A percentile compares a stretch with the other conserved stretches of the same genome.
These are phyloP conservation scores for Nepenthes gracilis DNA, from an alignment of 148 eudicot species.

Conservation along the genomic window DNA sequence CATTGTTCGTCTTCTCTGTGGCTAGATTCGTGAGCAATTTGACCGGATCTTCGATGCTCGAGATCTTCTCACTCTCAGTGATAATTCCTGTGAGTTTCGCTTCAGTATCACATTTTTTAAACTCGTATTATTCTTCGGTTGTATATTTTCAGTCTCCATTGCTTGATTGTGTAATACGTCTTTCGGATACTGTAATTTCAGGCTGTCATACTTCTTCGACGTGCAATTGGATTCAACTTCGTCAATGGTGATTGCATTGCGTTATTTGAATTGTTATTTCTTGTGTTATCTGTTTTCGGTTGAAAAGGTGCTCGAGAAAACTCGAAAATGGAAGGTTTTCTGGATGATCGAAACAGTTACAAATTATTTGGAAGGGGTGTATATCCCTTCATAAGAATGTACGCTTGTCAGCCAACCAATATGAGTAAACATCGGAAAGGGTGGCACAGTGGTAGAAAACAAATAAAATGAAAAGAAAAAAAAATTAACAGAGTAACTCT, in stretches of 20 bases:
- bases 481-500: too few relatives aligned
- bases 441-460: too few relatives aligned
- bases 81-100: constrained; percentile 37
- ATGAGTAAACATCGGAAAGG: too few relatives aligned
- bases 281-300: neutral
- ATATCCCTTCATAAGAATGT: too few relatives aligned
- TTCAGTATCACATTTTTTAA: neutral
- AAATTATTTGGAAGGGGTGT: too few relatives aligned
- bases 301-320: too few relatives aligned
- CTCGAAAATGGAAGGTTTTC: too few relatives aligned
- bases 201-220: constrained; percentile 51
- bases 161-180: neutral
- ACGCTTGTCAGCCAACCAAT: too few relatives aligned
- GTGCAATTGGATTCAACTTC: constrained; percentile 30
- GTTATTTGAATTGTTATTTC: neutral
- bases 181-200: constrained; percentile 11
- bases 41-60: constrained; percentile 72
- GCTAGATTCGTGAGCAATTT: constrained; percentile 90
- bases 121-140: neutral
- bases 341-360: too few relatives aligned
- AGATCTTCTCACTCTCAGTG: constrained; percentile 41
- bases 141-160: neutral
- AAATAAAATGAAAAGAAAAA: too few relatives aligned
- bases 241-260: constrained; percentile 8
- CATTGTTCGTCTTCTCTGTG: constrained; percentile 3